phyloP scores from a whole-genome alignment of 2,329 filamentous ascomycete species.

The Aspergillus fumigatus region DNA sequence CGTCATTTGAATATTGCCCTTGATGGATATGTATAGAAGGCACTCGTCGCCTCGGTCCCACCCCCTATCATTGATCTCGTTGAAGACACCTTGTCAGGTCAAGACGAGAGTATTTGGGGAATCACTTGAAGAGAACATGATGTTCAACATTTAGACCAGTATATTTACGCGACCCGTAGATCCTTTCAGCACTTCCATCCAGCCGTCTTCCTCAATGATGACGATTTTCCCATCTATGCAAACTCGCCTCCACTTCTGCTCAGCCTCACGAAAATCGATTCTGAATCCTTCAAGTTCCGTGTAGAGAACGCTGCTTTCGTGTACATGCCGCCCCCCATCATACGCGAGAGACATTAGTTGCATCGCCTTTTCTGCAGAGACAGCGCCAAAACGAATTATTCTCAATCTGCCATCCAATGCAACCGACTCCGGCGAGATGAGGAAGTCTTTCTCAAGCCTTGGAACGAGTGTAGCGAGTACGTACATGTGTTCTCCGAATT shows the following conservation, averaged over 20 bases:
- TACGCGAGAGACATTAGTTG: constrained; percentile 66
- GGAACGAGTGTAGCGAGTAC: constrained; percentile 72
- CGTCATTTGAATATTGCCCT: not conserved
- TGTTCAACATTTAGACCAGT: constrained; percentile 8
- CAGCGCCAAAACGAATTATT: constrained; percentile 69
- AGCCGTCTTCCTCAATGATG: constrained; percentile 64
- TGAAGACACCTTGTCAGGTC: not conserved
- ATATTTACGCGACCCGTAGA: constrained; percentile 18
- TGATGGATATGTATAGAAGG: too few relatives aligned
- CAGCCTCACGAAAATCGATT: constrained; percentile 61
- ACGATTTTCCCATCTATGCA: constrained; percentile 93
- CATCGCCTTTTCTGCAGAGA: constrained; percentile 65
- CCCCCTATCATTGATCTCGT: not conserved
- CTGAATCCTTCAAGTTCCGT: constrained; percentile 62
- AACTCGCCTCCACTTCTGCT: constrained; percentile 68
- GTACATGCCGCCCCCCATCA: constrained; percentile 52
- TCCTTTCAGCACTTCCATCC: constrained; percentile 56
- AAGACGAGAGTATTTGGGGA: not conserved
- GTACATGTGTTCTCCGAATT: constrained; percentile 62
- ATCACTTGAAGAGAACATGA: not conserved
- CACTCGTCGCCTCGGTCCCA: not conserved
- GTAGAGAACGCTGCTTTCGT: constrained; percentile 61
- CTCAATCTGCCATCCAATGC: constrained; percentile 68
- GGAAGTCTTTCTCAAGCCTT: constrained; percentile 75
- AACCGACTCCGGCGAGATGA: constrained; percentile 68